Evolutionary conservation across 2,329 filamentous ascomycete species (phyloP), one percentile per base, ranked within the genome.

Genomic region (Fusarium proliferatum): DNA sequence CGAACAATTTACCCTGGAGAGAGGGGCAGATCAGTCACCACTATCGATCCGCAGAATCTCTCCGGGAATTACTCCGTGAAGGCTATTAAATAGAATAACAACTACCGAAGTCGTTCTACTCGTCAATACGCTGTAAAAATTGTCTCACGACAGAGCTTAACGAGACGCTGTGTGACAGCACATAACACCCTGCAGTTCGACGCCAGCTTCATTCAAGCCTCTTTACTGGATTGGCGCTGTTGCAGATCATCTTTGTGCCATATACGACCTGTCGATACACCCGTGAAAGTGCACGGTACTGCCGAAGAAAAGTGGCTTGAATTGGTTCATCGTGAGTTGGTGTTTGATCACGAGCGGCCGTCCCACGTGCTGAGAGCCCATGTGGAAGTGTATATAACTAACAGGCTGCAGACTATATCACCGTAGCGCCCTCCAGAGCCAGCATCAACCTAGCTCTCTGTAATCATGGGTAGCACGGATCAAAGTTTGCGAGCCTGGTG

Each of bases 401-500:
- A 61, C 53, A 53, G 23, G 26, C 49, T 26, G 23, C 33, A 66
- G 61, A 56, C 39, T 21, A 56, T 41, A 60, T 36, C 13, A 55
- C 33, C 16, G n/a, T 19, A 28, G 23, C n/a, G 19, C 43, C 51
- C n/a, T 8, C 7, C 23, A 41, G 17, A 60, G n/a, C 26, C 43
- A 56, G 9, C 30, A 56, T 19, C 28, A 38, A 30, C 6, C 9
- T 30, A 58, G 21, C 19, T 45, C 13, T 4, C n/a, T 42, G 36
- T 28, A 64, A 74, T 17, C 55, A 81, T 81, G 79, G 72, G 71
- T 7, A 69, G 61, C 33, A 51, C 62, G 42, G 70, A 52, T 33
- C 67, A 80, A 41, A 79, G 78, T 58, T 71, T 71, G 13, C 78
- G 79, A 38, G 77, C 79, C 21, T 91, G 88, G 88, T 91, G 89